These are phyloP conservation scores for Metschnikowia bowlesiae DNA, from an alignment of 805 yeast species.

Conservation along the genomic window DNA sequence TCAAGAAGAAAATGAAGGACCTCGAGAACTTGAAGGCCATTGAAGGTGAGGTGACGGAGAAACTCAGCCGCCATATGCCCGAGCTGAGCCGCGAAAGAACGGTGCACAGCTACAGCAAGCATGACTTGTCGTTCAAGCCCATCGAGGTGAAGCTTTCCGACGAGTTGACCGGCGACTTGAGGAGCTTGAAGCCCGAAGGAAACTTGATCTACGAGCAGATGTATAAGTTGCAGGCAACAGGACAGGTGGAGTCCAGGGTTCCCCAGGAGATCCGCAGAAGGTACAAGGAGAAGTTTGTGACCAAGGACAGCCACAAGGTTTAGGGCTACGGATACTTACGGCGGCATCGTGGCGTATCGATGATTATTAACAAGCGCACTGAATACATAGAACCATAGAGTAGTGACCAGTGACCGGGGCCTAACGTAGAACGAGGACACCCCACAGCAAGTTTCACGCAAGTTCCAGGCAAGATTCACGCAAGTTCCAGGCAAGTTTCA, in stretches of 20 bases:
- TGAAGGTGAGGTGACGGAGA: conserved; percentile 29
- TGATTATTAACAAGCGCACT: too few species aligned
- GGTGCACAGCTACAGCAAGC: conserved; percentile 33
- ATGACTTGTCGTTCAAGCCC: conserved; percentile 37
- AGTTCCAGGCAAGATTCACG: too few species aligned
- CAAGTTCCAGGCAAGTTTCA: too few species aligned
- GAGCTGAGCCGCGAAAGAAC: conserved; percentile 24
- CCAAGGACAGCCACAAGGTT: conserved; percentile 82
- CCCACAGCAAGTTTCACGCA: too few species aligned
- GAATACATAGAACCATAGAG: too few species aligned
- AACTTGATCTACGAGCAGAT: conserved; percentile 77
- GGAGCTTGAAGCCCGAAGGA: conserved; percentile 88
- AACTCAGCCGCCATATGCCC: conserved; percentile 24
- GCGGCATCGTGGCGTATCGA: too few species aligned
- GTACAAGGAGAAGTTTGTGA: conserved; percentile 72
- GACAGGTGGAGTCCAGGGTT: conserved; percentile 80
- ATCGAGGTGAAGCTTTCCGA: conserved; percentile 79
- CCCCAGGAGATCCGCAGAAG: conserved; percentile 62
- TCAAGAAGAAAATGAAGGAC: conserved; percentile 59
- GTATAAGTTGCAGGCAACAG: conserved; percentile 75
- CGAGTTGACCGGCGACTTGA: conserved; percentile 80
- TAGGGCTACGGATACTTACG: not conserved
- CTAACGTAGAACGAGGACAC: too few species aligned
- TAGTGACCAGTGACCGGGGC: too few species aligned
- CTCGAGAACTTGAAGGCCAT: conserved; percentile 36